phyloP scores from a whole-genome alignment of 306 rosid genomes.

The Macrotyloma uniflorum region DNA sequence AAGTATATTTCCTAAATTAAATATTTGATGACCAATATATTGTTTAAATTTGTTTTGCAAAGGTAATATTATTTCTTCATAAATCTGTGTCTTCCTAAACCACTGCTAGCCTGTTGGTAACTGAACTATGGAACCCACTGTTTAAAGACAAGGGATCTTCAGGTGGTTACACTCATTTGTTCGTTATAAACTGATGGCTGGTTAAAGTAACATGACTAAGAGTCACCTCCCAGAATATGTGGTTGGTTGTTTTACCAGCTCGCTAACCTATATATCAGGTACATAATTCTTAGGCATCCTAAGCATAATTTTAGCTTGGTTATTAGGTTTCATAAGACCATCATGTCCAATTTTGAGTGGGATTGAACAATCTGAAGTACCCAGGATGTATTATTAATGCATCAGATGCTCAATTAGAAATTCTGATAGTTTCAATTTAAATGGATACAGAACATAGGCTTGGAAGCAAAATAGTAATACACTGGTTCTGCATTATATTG shows the following conservation, averaged over 20 bases:
- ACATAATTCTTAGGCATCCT: background rate
- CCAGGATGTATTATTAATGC: background rate
- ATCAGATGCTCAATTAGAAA: background rate
- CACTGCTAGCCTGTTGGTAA: background rate
- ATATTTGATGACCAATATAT: background rate
- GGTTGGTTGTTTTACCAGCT: background rate
- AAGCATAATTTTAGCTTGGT: conserved; percentile 17
- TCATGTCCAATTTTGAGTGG: background rate
- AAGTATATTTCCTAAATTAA: background rate
- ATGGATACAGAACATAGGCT: background rate
- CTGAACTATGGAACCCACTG: background rate
- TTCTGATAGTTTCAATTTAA: background rate
- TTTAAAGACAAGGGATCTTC: background rate
- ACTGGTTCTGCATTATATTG: conserved; percentile 7
- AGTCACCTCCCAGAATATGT: background rate
- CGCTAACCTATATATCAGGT: background rate
- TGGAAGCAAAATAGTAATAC: conserved; percentile 3
- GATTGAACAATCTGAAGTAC: conserved; percentile 5
- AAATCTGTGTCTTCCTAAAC: background rate
- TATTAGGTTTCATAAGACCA: background rate
- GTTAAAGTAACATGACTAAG: background rate
- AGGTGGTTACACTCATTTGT: background rate
- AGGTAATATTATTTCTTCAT: conserved; percentile 5
- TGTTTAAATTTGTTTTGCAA: conserved; percentile 16
- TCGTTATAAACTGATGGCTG: background rate